Conservation (phyloP, 108 stramenopile species). For the Skeletonema costatum region DNA sequence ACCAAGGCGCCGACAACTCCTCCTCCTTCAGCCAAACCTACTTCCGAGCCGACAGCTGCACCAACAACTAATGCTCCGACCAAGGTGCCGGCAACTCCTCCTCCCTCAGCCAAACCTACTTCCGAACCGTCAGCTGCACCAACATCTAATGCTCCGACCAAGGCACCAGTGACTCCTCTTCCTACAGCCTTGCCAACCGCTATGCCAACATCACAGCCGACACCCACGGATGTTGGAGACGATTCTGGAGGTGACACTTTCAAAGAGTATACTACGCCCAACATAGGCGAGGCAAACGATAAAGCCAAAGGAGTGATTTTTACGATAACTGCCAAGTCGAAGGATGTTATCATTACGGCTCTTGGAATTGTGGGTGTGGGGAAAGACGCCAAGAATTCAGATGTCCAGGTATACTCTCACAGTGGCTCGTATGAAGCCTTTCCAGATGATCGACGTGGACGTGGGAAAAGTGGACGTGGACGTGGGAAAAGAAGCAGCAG, state of each 20-base stretch:
- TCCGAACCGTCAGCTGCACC: neutral
- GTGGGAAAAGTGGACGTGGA: neutral
- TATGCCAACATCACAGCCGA: neutral
- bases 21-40: neutral
- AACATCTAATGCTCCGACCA: neutral
- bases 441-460: neutral
- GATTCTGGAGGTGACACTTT: neutral
- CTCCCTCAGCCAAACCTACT: neutral
- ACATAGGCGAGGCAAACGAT: neutral
- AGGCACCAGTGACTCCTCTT: neutral
- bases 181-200: neutral
- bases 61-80: neutral
- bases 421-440: neutral
- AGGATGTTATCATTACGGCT: neutral
- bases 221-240: neutral
- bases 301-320: neutral
- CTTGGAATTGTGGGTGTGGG: neutral
- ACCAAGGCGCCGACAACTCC: too few relatives aligned
- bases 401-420: neutral
- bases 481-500: too few relatives aligned
- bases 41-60: neutral
- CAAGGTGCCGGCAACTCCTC: neutral
- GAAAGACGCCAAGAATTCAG: neutral
- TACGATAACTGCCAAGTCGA: neutral
- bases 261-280: neutral